Base-by-base conservation (phyloP, 2,329 filamentous ascomycete species). In the Incumbomyces lentus region DNA sequence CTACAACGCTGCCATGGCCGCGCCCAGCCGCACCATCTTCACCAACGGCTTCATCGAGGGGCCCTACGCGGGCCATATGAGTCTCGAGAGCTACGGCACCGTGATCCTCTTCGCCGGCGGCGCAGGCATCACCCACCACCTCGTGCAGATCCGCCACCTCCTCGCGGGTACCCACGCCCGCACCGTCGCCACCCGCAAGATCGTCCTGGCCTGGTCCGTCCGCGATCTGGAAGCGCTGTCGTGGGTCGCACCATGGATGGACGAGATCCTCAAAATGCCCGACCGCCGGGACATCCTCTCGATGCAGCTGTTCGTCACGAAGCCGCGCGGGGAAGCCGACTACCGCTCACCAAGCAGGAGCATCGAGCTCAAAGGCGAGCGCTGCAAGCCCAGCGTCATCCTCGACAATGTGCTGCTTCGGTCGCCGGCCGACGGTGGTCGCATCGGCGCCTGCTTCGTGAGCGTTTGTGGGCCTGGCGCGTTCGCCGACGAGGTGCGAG, bases 241-340 rank as follows among this genome's bases (percentile, higher is more conserved):
- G 55, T 82, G 79, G 79, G 72, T 81, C n/a, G 72, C 73, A 7
- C 67, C 70, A 2, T 82, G 76, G 74, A 82, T 82, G 79, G 76
- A 81, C 60, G 67, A 75, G 56, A 77, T 82, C 51, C 67, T 82
- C 32, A 68, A 70, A 18, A 73, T 81, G 63, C 75, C 76, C 2
- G 68, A 70, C 10, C 73, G 79, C 6, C 68, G 76, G 47, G 73
- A 81, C 22, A 67, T 79, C 13, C 69, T 82, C 11, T 70, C 70
- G 42, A 74, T 82, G 50, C 73, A 77, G 56, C 68, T 82, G 3
- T 82, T 79, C 62, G 72, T 82, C 54, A 79, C 78, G 30, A 76
- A 78, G 53, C 78, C 79, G 3, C 68, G 73, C 47, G 68, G 67
- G 18, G 64, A 67, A 2, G 67, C 69, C 26, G 75, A 82, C 49